Evolutionary conservation across 176 grass and related monocot genomes (phyloP).

Genomic region (Oryza brachyantha): DNA sequence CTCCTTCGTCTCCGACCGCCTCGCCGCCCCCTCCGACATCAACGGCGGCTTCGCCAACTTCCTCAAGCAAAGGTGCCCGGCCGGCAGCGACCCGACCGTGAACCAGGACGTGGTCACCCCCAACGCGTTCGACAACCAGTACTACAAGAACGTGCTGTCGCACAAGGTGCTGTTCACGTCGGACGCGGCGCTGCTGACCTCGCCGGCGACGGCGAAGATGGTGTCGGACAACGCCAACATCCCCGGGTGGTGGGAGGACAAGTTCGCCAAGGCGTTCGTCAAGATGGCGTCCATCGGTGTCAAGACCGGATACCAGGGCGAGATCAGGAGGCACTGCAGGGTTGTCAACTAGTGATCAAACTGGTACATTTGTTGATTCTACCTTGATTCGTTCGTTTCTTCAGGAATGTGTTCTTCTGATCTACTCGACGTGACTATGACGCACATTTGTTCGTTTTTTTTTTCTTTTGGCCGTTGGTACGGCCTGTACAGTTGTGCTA

Average conservation of each 20-base stretch:
- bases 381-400: background rate
- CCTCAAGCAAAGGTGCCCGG: conserved; percentile 10
- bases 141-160: background rate
- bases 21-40: conserved; percentile 26
- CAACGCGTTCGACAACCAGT: background rate
- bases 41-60: background rate
- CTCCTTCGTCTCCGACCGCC: conserved; percentile 38
- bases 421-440: background rate
- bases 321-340: conserved; percentile 8
- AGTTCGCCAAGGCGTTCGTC: conserved; percentile 21
- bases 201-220: background rate
- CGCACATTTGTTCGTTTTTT: background rate
- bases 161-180: background rate
- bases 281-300: conserved; percentile 9
- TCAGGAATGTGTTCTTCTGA: background rate
- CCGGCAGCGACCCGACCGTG: background rate
- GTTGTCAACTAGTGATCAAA: conserved; percentile 12
- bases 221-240: background rate
- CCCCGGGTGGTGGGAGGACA: background rate
- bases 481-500: background rate
- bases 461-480: background rate
- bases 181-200: background rate
- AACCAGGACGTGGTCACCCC: background rate
- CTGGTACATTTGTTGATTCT: background rate
- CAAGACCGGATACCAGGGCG: background rate